These are phyloP conservation scores for Globisporangium cederbergense DNA, from an alignment of 352 stramenopile genomes.

Conservation along the genomic window DNA sequence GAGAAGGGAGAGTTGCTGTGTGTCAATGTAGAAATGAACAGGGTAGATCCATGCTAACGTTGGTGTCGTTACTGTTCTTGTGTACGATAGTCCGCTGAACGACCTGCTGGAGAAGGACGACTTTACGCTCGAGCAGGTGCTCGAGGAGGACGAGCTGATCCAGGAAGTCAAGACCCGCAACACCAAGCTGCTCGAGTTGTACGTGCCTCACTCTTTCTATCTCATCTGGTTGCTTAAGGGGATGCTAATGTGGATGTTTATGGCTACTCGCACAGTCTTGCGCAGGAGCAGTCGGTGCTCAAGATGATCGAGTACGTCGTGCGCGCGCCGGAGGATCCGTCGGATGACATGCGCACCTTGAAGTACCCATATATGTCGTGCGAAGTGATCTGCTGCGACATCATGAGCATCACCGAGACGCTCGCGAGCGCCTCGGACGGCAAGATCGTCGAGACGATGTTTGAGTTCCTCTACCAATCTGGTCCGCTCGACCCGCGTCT, in stretches of 20 bases:
- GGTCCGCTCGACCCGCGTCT: constrained; percentile 89
- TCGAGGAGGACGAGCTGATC: constrained; percentile 96
- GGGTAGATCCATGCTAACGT: not conserved
- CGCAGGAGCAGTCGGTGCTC: constrained; percentile 56
- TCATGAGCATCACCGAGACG: constrained; percentile 91
- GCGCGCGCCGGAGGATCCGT: constrained; percentile 36
- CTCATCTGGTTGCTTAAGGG: no score
- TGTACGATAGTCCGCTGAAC: constrained; percentile 80
- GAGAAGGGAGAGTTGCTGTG: no score
- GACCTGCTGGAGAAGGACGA: constrained; percentile 92
- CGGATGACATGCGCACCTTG: constrained; percentile 61
- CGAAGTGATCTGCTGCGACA: constrained; percentile 97
- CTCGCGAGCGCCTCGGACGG: constrained; percentile 63
- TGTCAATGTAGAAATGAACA: no score
- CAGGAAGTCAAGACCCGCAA: constrained; percentile 97
- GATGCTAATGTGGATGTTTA: not conserved
- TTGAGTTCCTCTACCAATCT: constrained; percentile 87
- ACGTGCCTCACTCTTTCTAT: constrained; percentile 17
- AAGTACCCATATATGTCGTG: constrained; percentile 98
- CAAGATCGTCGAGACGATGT: constrained; percentile 88
- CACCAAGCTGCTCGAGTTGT: constrained; percentile 94
- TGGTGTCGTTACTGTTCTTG: not conserved
- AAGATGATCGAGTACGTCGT: constrained; percentile 83
- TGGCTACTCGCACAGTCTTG: constrained; percentile 36
- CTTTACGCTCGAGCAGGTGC: constrained; percentile 92